Percentiles rank a stretch among this genome's conserved stretches.
These are phyloP conservation scores for Botrytis aclada DNA, from an alignment of 2,329 filamentous ascomycete species.

Conservation along the genomic window DNA sequence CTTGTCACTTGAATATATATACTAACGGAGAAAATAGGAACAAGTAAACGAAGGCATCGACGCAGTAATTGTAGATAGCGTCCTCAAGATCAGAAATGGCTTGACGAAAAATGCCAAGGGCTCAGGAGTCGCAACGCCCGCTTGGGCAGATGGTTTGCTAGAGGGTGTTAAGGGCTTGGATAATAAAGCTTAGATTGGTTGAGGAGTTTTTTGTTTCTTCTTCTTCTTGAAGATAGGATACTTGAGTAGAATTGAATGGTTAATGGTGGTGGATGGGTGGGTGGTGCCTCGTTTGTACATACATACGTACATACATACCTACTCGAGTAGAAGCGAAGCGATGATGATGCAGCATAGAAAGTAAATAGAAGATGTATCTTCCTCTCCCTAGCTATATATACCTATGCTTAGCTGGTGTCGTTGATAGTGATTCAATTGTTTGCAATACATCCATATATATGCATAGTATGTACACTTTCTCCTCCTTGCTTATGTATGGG, in stretches of 20 bases:
- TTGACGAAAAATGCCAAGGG: slow-evolving; percentile 46
- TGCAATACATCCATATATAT: background rate
- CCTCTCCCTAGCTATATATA: background rate
- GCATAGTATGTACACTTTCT: no score
- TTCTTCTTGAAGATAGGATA: background rate
- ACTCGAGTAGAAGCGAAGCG: background rate
- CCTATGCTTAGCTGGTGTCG: background rate
- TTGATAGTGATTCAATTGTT: background rate
- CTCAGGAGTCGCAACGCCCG: background rate
- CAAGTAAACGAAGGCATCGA: slow-evolving; percentile 97
- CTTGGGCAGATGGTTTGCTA: slow-evolving; percentile 8
- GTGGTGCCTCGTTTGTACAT: no score
- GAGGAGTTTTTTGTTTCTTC: background rate
- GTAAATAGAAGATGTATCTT: background rate
- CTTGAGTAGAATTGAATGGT: background rate
- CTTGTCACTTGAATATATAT: background rate
- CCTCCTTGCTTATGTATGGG: no score
- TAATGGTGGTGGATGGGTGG: background rate
- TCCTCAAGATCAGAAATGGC: slow-evolving; percentile 87
- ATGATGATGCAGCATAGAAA: background rate
- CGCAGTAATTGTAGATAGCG: slow-evolving; percentile 94
- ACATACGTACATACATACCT: background rate
- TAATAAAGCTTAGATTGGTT: background rate
- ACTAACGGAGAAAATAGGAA: slow-evolving; percentile 27
- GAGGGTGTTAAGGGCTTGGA: background rate